Conservation (phyloP, 1,284 basidiomycete genomes). For the Heterobasidion annosum region DNA sequence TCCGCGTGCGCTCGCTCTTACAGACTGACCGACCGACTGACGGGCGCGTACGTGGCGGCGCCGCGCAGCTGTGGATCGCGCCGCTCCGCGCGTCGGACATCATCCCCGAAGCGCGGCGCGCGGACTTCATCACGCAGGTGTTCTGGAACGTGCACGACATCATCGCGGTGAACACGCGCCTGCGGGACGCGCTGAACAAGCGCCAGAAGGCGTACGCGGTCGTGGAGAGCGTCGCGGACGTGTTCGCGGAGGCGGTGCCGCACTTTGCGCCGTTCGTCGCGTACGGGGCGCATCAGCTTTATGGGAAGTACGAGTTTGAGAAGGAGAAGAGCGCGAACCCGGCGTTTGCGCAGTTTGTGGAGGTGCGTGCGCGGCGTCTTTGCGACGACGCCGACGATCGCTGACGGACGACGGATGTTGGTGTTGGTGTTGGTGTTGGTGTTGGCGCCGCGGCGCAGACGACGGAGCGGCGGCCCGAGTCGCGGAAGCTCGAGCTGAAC, state of each 20-base stretch:
- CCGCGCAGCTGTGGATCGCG: constrained; percentile 77
- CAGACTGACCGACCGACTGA: background rate
- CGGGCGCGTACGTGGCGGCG: background rate
- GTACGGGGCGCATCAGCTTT: constrained; percentile 95
- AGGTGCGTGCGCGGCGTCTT: constrained; percentile 40
- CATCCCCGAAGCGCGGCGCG: constrained; percentile 70
- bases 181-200: constrained; percentile 92
- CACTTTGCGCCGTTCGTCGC: constrained; percentile 89
- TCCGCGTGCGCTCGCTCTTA: constrained; percentile 6
- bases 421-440: background rate
- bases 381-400: background rate
- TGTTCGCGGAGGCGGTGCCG: constrained; percentile 83
- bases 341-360: constrained; percentile 94
- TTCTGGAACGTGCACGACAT: constrained; percentile 99
- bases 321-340: constrained; percentile 94
- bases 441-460: constrained; percentile 33
- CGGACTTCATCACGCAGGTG: constrained; percentile 88
- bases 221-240: constrained; percentile 88
- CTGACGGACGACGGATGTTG: background rate
- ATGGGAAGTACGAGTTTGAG: constrained; percentile 98
- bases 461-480: constrained; percentile 90
- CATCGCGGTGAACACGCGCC: constrained; percentile 80
- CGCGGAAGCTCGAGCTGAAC: constrained; percentile 94
- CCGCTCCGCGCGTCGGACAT: constrained; percentile 73
- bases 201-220: constrained; percentile 93